Evolutionary conservation across 2,329 filamentous ascomycete species (phyloP), one percentile per base, ranked within the genome.

Genomic region (Alternaria angustiovoidea): DNA sequence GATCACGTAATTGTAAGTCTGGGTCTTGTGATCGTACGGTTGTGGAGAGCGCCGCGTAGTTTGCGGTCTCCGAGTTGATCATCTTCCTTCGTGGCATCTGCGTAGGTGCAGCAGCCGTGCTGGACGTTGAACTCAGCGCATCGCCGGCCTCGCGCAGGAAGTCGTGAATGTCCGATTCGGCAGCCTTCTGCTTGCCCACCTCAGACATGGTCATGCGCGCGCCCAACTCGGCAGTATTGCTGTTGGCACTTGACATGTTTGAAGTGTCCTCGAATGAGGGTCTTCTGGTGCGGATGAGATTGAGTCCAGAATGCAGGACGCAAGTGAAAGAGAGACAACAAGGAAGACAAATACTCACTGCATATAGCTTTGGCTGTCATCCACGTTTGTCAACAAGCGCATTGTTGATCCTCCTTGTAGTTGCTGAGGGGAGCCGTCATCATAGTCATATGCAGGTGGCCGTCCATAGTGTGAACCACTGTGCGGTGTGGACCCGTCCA

Each of bases 311-410:
- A 63, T 58, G 60, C 47, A 47, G 64, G 66, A 62, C 67, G 53
- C 62, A 69, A 54, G 51, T 65, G 54, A 36, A 58, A 65, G 72
- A 69, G 51, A 74, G 79, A 41, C 52, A 28, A 32, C 53, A 55
- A 54, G 53, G 46, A 62, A 67, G 57, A 65, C 69, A 74, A 74
- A 59, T 76, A 82, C 77, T 79, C 77, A 78, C 80, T 76, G 73
- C 69, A 77, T 75, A 68, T 81, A 81, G 66, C 74, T 74, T 54
- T 71, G 70, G 63, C 70, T 72, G 48, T 82, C 79, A 54, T 83
- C 81, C 41, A 71, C 75, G 64, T 80, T 79, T 64, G 82, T 82
- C 76, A 85, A 78, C 71, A 84, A 75, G 60, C 82, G 81, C 82
- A 85, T 83, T 46, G 80, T 82, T 56, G 81, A 77, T 57, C 79